Conservation (phyloP, 176 grass and related monocot species). For the Rhynchospora pubera region DNA sequence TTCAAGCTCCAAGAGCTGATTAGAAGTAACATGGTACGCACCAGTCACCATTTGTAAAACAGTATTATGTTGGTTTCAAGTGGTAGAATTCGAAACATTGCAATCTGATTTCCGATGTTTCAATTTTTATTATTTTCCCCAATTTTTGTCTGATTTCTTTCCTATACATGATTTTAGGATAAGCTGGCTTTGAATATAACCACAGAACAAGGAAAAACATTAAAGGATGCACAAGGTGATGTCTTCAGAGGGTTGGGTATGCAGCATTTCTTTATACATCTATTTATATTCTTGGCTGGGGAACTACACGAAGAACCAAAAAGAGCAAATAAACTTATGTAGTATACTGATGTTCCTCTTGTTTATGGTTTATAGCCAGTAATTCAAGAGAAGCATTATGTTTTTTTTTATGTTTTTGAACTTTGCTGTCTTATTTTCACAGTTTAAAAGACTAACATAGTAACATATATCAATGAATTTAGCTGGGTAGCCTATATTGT, state of each 20-base stretch:
- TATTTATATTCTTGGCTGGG: not conserved
- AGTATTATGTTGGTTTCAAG: not conserved
- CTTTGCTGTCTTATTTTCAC: not conserved
- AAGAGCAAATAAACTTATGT: not conserved
- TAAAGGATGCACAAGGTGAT: constrained; percentile 95
- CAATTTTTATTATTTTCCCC: not conserved
- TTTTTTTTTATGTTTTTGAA: not conserved
- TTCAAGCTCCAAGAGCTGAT: constrained; percentile 96
- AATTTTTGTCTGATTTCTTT: constrained; percentile 4
- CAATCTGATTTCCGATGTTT: not conserved
- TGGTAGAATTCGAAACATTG: not conserved
- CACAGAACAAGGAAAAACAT: constrained; percentile 82
- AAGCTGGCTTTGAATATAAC: constrained; percentile 94
- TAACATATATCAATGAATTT: too few relatives aligned
- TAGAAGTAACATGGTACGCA: constrained; percentile 79
- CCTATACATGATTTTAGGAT: constrained; percentile 48
- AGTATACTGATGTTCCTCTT: not conserved
- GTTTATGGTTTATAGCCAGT: not conserved
- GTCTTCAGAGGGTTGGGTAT: constrained; percentile 90
- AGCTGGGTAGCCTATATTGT: not conserved
- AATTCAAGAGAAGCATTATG: not conserved
- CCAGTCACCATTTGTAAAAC: not conserved
- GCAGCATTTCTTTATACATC: not conserved
- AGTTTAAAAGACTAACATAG: too few relatives aligned
- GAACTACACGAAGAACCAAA: not conserved